phyloP scores from a whole-genome alignment of 176 grass and related monocot species.

The Hordeum marinum region DNA sequence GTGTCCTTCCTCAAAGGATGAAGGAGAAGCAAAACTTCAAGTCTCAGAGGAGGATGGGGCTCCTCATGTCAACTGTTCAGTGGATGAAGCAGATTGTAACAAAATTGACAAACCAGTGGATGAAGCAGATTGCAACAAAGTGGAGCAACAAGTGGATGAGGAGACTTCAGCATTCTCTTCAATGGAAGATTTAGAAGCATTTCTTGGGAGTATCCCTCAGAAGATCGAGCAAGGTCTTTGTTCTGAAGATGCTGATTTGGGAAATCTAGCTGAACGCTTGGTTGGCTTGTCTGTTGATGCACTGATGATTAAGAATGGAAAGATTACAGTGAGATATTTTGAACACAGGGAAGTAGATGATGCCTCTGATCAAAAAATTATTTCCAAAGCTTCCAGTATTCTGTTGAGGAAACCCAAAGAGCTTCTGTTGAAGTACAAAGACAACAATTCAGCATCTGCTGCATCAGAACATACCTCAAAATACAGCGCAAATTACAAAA shows the following conservation, averaged over 20 bases:
- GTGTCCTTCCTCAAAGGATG: constrained; percentile 35
- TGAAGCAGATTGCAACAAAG: constrained; percentile 32
- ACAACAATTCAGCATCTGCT: constrained; percentile 17
- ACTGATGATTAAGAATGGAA: constrained; percentile 46
- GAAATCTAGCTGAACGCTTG: constrained; percentile 70
- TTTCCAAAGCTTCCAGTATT: constrained; percentile 46
- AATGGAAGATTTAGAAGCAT: constrained; percentile 61
- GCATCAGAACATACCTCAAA: constrained; percentile 15
- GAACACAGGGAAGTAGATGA: constrained; percentile 28
- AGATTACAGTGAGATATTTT: constrained; percentile 30
- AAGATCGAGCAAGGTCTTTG: constrained; percentile 82
- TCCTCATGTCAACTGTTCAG: constrained; percentile 1
- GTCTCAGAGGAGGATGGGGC: constrained; percentile 34
- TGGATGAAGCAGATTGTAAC: constrained; percentile 27
- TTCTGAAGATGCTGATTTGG: constrained; percentile 65
- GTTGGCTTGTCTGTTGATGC: constrained; percentile 62
- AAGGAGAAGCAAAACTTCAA: constrained; percentile 37
- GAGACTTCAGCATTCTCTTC: constrained; percentile 37
- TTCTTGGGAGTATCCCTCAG: constrained; percentile 58
- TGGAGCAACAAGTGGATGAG: constrained; percentile 14
- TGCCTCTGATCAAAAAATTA: constrained; percentile 43
- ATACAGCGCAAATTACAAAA: constrained; percentile 61
- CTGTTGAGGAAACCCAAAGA: constrained; percentile 87
- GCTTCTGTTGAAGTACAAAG: constrained; percentile 61
- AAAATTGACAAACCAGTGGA: constrained; percentile 14